A percentile compares a stretch with the other conserved stretches of the same genome.
Conservation (phyloP, 2,329 filamentous ascomycete species). For the Fusarium fujikuroi region DNA sequence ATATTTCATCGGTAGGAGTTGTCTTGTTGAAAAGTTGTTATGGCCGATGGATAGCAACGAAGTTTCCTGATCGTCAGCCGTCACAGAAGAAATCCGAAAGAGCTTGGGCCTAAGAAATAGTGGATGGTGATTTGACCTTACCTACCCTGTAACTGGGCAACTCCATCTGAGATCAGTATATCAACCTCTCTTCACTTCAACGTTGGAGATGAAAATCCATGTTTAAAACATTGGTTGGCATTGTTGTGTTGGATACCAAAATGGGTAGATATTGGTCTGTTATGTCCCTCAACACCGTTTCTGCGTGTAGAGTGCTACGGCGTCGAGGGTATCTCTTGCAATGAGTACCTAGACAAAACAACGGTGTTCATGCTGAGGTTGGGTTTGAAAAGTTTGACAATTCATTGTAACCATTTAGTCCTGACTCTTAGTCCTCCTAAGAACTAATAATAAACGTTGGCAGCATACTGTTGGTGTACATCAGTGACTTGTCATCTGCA, state of each 20-base stretch:
- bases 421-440: neutral
- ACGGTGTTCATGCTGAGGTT: neutral
- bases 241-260: neutral
- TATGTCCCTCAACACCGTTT: neutral
- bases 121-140: neutral
- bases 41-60: neutral
- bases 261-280: too few relatives aligned
- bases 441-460: neutral
- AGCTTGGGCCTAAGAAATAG: constrained; percentile 26
- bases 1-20: neutral
- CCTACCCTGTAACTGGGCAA: constrained; percentile 18
- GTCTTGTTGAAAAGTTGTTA: neutral
- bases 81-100: constrained; percentile 8
- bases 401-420: neutral
- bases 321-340: neutral
- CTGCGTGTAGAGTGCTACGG: too few relatives aligned
- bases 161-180: neutral
- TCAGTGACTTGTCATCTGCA: neutral
- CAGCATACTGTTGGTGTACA: too few relatives aligned
- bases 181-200: neutral
- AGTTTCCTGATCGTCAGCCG: neutral
- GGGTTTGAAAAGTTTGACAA: neutral
- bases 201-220: neutral
- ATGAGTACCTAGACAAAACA: neutral
- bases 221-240: neutral